Evolutionary conservation across 495 filamentous ascomycete genomes (phyloP).

Genomic region (Staphylotrichum tortipilum): DNA sequence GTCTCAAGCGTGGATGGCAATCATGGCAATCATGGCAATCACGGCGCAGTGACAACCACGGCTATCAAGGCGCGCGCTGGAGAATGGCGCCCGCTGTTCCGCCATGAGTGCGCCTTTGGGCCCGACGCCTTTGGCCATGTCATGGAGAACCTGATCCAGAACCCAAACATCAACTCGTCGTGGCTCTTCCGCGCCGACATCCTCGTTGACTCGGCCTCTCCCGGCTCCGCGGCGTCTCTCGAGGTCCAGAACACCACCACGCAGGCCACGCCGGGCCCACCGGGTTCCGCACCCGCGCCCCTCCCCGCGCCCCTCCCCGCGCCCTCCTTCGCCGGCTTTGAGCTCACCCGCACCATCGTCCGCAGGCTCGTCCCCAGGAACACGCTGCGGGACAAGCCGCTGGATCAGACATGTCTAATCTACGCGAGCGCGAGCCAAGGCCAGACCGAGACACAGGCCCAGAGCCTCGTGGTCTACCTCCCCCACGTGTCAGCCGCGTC

Average conservation of each 20-base stretch:
- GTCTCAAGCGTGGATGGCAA: too few species aligned
- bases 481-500: constrained; percentile 56
- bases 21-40: too few species aligned
- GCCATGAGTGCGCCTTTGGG: constrained; percentile 48
- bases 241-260: too few species aligned
- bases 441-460: too few species aligned
- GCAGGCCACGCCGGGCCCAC: too few species aligned
- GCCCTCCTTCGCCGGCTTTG: constrained; percentile 22
- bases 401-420: constrained; percentile 76
- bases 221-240: background rate
- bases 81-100: constrained; percentile 43
- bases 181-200: constrained; percentile 86
- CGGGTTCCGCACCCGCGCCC: too few species aligned
- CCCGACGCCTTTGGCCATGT: constrained; percentile 52
- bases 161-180: constrained; percentile 78
- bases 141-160: constrained; percentile 65
- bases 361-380: constrained; percentile 76
- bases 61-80: constrained; percentile 14
- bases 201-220: constrained; percentile 41
- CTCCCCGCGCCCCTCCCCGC: background rate
- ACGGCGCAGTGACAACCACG: constrained; percentile 4
- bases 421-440: constrained; percentile 43
- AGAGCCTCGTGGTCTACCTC: constrained; percentile 64
- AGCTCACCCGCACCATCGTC: constrained; percentile 43
- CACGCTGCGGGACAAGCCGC: constrained; percentile 56